Conservation (phyloP, 2,329 filamentous ascomycete genomes). For the Xylariaceae sp. region DNA sequence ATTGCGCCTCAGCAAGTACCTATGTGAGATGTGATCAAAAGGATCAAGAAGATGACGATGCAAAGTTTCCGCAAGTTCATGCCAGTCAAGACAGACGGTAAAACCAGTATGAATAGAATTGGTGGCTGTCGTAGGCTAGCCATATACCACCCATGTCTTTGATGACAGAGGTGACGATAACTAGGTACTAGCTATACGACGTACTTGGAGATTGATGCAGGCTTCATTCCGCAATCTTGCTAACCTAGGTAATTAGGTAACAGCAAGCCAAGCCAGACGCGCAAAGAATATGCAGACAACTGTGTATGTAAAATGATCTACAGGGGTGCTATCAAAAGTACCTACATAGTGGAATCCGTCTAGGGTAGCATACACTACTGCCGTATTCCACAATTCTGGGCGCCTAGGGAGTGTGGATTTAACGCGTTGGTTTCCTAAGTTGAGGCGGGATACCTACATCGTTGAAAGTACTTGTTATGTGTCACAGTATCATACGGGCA, state of each 20-base stretch:
- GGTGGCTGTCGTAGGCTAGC: conserved; percentile 32
- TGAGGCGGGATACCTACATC: conserved; percentile 40
- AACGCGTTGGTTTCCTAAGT: conserved; percentile 45
- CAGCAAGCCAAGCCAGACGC: conserved; percentile 42
- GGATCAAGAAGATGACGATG: conserved; percentile 41
- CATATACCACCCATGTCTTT: conserved; percentile 46
- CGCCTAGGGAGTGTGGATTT: conserved; percentile 39
- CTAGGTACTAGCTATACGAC: conserved; percentile 50
- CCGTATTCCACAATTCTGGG: conserved; percentile 39
- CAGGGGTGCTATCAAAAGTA: conserved; percentile 44
- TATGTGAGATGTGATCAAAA: conserved; percentile 41
- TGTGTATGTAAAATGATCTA: conserved; percentile 49
- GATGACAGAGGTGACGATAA: conserved; percentile 49
- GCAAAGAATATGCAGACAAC: conserved; percentile 49
- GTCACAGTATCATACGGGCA: neutral
- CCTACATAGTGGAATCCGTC: conserved; percentile 39
- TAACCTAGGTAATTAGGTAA: conserved; percentile 42
- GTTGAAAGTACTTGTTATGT: neutral
- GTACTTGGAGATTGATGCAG: conserved; percentile 44
- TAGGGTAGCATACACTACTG: conserved; percentile 40
- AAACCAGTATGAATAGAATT: conserved; percentile 38
- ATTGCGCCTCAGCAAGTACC: conserved; percentile 1
- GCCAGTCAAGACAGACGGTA: conserved; percentile 44
- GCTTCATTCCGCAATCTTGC: conserved; percentile 40
- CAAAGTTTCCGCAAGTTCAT: conserved; percentile 43